These are phyloP conservation scores for Leccinum incarnatum DNA, from an alignment of 768 basidiomycete genomes.

Conservation along the genomic window DNA sequence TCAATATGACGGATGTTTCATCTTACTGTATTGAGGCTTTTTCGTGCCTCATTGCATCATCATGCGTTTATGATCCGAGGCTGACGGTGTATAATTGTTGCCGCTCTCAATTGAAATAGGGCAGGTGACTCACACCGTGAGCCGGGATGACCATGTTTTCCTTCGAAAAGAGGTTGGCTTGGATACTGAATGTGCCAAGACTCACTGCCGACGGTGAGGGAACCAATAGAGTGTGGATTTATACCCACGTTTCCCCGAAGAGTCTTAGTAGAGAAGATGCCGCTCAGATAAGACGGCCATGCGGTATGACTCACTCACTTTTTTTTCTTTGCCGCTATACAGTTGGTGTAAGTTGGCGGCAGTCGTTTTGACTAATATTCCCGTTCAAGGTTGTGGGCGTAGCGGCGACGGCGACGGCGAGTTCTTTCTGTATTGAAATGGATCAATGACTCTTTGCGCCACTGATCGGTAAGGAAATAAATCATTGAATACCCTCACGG, in stretches of 20 bases:
- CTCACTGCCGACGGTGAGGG: background rate
- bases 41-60: slow-evolving; percentile 2
- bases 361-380: slow-evolving; percentile 2
- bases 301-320: background rate
- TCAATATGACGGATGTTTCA: slow-evolving; percentile 3
- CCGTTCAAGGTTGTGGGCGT: background rate
- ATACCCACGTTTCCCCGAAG: background rate
- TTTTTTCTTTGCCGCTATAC: background rate
- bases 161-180: slow-evolving; percentile 1
- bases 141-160: background rate
- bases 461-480: slow-evolving; percentile 5
- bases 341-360: background rate
- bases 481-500: slow-evolving; percentile 1
- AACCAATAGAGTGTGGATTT: background rate
- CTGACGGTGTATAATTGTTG: background rate
- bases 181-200: background rate
- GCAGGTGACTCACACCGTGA: background rate
- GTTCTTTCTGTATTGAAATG: background rate
- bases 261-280: background rate
- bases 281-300: background rate
- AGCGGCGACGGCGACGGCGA: slow-evolving; percentile 2
- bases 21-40: slow-evolving; percentile 3
- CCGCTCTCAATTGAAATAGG: background rate
- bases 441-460: slow-evolving; percentile 2
- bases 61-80: slow-evolving; percentile 11